These are phyloP conservation scores for Coccinonectria pachysandricola DNA, from an alignment of 2,329 filamentous ascomycete species.

Conservation along the genomic window DNA sequence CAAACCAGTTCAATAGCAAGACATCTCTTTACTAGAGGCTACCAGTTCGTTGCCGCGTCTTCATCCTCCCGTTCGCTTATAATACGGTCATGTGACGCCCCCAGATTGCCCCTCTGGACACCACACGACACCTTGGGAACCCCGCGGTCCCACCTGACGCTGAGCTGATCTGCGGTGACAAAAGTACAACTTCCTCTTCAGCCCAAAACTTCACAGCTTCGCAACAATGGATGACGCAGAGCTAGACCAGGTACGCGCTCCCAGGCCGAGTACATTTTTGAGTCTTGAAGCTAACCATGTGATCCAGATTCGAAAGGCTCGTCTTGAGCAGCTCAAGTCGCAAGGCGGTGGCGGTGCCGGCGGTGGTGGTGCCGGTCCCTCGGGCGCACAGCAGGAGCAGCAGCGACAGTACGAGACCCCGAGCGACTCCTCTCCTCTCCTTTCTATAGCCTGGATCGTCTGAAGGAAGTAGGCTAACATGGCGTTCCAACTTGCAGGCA, in stretches of 20 bases:
- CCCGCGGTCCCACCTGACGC: slow-evolving; percentile 9
- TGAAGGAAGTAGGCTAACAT: too few species aligned
- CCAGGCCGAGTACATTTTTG: fast-evolving
- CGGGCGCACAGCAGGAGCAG: slow-evolving; percentile 41
- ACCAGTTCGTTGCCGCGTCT: too few species aligned
- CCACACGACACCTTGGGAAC: slow-evolving; percentile 5
- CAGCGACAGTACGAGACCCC: slow-evolving; percentile 37
- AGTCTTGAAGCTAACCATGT: not conserved
- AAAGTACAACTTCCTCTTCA: slow-evolving; percentile 3
- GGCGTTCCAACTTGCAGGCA: slow-evolving; percentile 21
- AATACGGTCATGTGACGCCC: slow-evolving; percentile 15
- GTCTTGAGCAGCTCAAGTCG: slow-evolving; percentile 85
- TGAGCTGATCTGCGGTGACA: slow-evolving; percentile 14
- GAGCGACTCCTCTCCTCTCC: not conserved
- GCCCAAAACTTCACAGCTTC: slow-evolving; percentile 2
- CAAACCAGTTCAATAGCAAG: too few species aligned
- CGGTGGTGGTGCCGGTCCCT: slow-evolving; percentile 26
- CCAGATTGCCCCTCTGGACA: slow-evolving; percentile 16
- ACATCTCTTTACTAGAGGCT: too few species aligned
- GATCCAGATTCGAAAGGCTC: slow-evolving; percentile 73
- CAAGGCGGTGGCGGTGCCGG: slow-evolving; percentile 44
- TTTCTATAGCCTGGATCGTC: too few species aligned
- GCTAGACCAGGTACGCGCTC: slow-evolving; percentile 27
- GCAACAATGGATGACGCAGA: slow-evolving; percentile 34
- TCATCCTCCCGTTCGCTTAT: too few species aligned